These are phyloP conservation scores for Sporothrix inflata DNA, from an alignment of 2,329 filamentous ascomycete species.

Conservation along the genomic window DNA sequence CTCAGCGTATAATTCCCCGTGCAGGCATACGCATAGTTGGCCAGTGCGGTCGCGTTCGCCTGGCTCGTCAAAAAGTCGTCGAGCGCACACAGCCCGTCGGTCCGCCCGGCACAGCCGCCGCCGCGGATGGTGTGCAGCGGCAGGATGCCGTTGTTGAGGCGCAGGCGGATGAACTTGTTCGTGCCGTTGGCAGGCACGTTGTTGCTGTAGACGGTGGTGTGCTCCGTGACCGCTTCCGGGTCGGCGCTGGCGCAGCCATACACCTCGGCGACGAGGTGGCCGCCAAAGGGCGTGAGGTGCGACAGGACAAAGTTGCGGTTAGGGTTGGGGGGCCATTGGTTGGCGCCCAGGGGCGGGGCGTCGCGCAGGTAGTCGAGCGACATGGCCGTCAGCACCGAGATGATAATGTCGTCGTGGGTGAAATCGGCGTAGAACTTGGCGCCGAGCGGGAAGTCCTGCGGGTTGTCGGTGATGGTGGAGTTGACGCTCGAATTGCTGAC, in stretches of 20 bases:
- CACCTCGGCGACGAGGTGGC: slow-evolving; percentile 57
- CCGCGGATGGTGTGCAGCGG: slow-evolving; percentile 52
- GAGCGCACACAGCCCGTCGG: slow-evolving; percentile 51
- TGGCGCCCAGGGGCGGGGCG: slow-evolving; percentile 44
- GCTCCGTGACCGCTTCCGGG: slow-evolving; percentile 45
- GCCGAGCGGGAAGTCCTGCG: slow-evolving; percentile 50
- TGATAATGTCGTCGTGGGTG: slow-evolving; percentile 57
- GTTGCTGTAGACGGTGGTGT: slow-evolving; percentile 47
- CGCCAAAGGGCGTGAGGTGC: slow-evolving; percentile 58
- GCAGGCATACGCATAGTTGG: slow-evolving; percentile 53
- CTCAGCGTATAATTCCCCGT: slow-evolving; percentile 52
- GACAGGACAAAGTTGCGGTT: slow-evolving; percentile 54
- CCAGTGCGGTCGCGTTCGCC: slow-evolving; percentile 42
- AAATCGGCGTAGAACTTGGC: slow-evolving; percentile 57
- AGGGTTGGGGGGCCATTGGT: slow-evolving; percentile 46
- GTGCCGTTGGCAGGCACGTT: slow-evolving; percentile 44
- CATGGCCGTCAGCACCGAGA: slow-evolving; percentile 54
- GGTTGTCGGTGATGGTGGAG: slow-evolving; percentile 51
- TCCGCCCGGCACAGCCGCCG: slow-evolving; percentile 47
- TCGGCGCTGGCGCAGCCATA: slow-evolving; percentile 52
- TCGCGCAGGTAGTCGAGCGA: slow-evolving; percentile 58
- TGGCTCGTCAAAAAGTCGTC: slow-evolving; percentile 48
- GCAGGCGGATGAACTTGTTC: slow-evolving; percentile 54
- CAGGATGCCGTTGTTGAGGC: slow-evolving; percentile 54
- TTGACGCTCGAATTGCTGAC: slow-evolving; percentile 56